Conservation (phyloP, 345 rosid genomes). For the Linum lewisii region DNA sequence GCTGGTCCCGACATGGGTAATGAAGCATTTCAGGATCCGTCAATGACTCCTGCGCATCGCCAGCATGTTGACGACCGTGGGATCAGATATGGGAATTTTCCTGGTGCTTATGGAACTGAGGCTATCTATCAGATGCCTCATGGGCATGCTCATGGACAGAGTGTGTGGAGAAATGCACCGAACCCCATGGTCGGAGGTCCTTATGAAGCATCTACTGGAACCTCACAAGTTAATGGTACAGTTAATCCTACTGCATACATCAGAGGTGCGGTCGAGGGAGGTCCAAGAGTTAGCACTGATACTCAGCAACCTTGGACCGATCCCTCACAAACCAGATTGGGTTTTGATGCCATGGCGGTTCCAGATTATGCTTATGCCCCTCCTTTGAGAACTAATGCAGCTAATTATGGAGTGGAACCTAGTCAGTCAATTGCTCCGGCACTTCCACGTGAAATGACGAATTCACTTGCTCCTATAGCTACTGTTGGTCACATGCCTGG, state of each 20-base stretch:
- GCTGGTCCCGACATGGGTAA: constrained; percentile 49
- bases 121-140: constrained; percentile 38
- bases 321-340: constrained; percentile 38
- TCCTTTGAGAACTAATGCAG: constrained; percentile 20
- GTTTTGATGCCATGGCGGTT: constrained; percentile 38
- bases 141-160: constrained; percentile 43
- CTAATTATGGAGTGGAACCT: constrained; percentile 26
- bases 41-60: constrained; percentile 32
- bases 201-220: constrained; percentile 33
- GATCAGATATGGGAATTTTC: constrained; percentile 44
- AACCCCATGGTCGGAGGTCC: constrained; percentile 43
- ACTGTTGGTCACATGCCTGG: constrained; percentile 13
- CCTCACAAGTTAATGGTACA: constrained; percentile 43
- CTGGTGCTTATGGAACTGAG: constrained; percentile 53
- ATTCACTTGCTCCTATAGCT: constrained; percentile 21
- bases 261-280: constrained; percentile 39
- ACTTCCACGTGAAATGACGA: constrained; percentile 24
- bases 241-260: constrained; percentile 35
- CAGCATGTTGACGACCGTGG: constrained; percentile 41
- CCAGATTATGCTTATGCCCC: constrained; percentile 38
- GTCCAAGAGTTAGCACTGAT: constrained; percentile 41
- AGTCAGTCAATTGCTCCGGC: constrained; percentile 22
- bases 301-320: constrained; percentile 42
- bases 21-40: constrained; percentile 56
- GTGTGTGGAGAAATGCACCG: constrained; percentile 55